A percentile compares a stretch with the other conserved stretches of the same genome.
phyloP scores from a whole-genome alignment of 768 basidiomycete genomes.

The Boletus rufocinnamomeus region DNA sequence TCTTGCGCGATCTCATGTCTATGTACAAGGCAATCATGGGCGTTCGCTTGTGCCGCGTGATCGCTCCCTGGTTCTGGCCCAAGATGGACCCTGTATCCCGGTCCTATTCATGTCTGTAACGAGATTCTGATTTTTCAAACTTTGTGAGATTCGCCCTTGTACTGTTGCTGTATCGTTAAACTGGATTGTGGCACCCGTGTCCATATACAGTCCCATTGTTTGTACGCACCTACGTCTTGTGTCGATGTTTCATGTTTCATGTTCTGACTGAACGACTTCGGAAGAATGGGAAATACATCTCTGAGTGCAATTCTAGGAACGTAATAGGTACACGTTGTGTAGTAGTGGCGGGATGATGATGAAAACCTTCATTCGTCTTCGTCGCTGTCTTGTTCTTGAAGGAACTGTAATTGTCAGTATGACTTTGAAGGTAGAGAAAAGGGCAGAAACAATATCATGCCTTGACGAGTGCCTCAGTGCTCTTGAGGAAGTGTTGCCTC shows the following conservation, averaged over 20 bases:
- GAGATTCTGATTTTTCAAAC: slow-evolving; percentile 1
- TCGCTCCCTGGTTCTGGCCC: slow-evolving; percentile 4
- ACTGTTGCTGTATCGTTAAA: slow-evolving; percentile 8
- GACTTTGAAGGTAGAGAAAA: slow-evolving; percentile 10
- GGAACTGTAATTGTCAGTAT: slow-evolving; percentile 67
- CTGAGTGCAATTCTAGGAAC: slow-evolving; percentile 18
- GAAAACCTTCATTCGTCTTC: slow-evolving; percentile 46
- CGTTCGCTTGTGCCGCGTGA: slow-evolving; percentile 23
- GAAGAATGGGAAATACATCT: slow-evolving; percentile 12
- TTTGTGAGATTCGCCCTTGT: not conserved
- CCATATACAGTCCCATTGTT: not conserved
- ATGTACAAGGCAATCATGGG: slow-evolving; percentile 23
- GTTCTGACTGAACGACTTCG: not conserved
- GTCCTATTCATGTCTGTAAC: slow-evolving; percentile 2
- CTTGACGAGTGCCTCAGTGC: slow-evolving; percentile 86
- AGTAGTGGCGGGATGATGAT: slow-evolving; percentile 2
- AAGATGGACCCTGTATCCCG: not conserved
- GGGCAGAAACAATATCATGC: slow-evolving; percentile 37
- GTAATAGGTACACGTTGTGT: slow-evolving; percentile 21
- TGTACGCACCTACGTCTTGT: slow-evolving; percentile 6
- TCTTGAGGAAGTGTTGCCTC: slow-evolving; percentile 92
- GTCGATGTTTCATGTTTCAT: not conserved
- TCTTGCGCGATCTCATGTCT: slow-evolving; percentile 17
- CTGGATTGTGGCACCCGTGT: not conserved
- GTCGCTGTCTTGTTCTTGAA: slow-evolving; percentile 82